Conservation (phyloP, 2,329 filamentous ascomycete genomes). For the Septoria linicola region DNA sequence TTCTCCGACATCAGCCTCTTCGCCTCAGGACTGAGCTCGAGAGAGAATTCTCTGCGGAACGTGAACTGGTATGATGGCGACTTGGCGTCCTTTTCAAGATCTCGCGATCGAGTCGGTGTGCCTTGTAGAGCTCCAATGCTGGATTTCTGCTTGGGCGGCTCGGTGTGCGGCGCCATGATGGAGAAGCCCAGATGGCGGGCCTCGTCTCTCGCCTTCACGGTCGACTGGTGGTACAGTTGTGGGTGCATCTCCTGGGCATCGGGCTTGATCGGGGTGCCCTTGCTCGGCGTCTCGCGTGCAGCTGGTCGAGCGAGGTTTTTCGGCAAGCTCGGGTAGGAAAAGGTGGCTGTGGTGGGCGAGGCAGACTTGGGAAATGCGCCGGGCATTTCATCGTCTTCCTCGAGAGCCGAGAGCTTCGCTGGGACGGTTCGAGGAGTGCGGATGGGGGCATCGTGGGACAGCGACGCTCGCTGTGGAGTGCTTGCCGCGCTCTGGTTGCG, state of each 20-base stretch:
- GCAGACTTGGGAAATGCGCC: constrained; percentile 36
- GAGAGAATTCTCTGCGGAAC: constrained; percentile 55
- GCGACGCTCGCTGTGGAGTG: constrained; percentile 38
- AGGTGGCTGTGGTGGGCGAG: constrained; percentile 23
- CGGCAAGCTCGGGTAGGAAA: constrained; percentile 22
- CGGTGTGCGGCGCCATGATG: constrained; percentile 63
- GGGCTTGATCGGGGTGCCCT: constrained; percentile 66
- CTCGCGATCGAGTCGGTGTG: constrained; percentile 58
- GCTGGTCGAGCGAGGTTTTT: constrained; percentile 20
- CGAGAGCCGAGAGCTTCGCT: constrained; percentile 46
- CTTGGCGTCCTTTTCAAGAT: constrained; percentile 39
- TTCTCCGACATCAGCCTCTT: constrained; percentile 64
- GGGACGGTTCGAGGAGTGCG: constrained; percentile 37
- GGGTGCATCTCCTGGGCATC: constrained; percentile 86
- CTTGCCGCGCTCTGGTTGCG: constrained; percentile 25
- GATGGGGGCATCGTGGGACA: constrained; percentile 35
- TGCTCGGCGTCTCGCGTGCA: constrained; percentile 56
- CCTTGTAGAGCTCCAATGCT: constrained; percentile 50
- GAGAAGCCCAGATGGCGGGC: constrained; percentile 79
- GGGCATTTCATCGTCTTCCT: constrained; percentile 47
- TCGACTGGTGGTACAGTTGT: constrained; percentile 72
- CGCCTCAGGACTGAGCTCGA: constrained; percentile 61
- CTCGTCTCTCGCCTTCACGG: constrained; percentile 73
- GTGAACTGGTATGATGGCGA: constrained; percentile 66
- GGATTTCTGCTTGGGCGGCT: constrained; percentile 45